Percentiles rank a stretch among this genome's conserved stretches.
Evolutionary conservation across 495 filamentous ascomycete genomes (phyloP).

Genomic region (Mycothermus thermophilus): DNA sequence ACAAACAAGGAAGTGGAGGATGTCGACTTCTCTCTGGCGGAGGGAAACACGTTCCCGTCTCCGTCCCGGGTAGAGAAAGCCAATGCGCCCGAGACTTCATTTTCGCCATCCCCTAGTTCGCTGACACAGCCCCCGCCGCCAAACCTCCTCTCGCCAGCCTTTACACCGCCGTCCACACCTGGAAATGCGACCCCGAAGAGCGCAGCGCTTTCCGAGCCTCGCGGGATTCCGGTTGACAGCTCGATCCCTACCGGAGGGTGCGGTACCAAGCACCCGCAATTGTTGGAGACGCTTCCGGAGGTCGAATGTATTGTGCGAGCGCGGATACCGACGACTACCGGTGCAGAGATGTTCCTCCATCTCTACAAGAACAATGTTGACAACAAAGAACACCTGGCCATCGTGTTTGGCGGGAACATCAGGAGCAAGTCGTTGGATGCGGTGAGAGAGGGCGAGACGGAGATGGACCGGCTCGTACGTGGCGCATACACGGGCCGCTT

Average conservation of each 20-base stretch:
- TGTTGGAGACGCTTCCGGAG: constrained; percentile 54
- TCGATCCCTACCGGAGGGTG: constrained; percentile 34
- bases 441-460: constrained; percentile 73
- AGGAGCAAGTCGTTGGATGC: constrained; percentile 68
- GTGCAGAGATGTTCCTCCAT: constrained; percentile 93
- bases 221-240: constrained; percentile 42
- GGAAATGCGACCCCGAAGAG: constrained; percentile 41
- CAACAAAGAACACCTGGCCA: constrained; percentile 94
- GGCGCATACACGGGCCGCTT: constrained; percentile 83
- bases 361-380: constrained; percentile 87
- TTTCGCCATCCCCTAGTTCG: neutral
- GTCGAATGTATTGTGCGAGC: constrained; percentile 75
- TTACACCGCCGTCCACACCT: constrained; percentile 70
- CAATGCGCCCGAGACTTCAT: constrained; percentile 5
- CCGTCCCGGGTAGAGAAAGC: constrained; percentile 4
- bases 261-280: constrained; percentile 45
- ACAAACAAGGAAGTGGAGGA: neutral
- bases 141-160: constrained; percentile 55
- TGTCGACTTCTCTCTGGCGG: neutral
- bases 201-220: constrained; percentile 21
- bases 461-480: constrained; percentile 89
- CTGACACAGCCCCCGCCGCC: constrained; percentile 22
- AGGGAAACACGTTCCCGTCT: neutral
- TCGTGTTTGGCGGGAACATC: constrained; percentile 83
- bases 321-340: constrained; percentile 73